Conservation (phyloP, 225 moss, liverwort and hornwort species). For the Marchantia polymorpha region DNA sequence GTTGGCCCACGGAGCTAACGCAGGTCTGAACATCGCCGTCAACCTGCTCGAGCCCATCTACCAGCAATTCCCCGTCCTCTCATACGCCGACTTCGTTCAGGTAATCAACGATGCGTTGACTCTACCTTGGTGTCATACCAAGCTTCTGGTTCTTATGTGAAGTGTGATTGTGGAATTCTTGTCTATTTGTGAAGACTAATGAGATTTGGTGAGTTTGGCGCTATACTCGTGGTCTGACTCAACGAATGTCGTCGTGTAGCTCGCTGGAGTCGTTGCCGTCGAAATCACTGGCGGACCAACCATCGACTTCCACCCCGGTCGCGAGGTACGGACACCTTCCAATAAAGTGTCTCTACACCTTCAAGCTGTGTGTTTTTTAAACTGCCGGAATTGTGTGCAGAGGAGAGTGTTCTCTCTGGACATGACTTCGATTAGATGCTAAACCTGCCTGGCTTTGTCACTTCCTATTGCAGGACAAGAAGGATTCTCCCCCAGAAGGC, state of each 20-base stretch:
- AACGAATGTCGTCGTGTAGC: conserved; percentile 36
- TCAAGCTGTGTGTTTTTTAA: too few species aligned
- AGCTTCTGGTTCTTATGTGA: neutral
- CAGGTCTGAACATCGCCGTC: conserved; percentile 49
- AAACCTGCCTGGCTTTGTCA: neutral
- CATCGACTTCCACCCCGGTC: conserved; percentile 82
- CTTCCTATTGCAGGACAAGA: conserved; percentile 51
- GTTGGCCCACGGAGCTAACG: conserved; percentile 76
- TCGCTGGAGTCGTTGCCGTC: conserved; percentile 76
- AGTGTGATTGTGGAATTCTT: too few species aligned
- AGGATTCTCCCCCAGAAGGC: conserved; percentile 71
- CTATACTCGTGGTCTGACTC: neutral
- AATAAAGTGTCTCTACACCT: neutral
- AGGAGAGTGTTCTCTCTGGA: too few species aligned
- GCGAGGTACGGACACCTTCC: conserved; percentile 41
- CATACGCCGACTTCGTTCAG: conserved; percentile 55
- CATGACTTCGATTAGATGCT: neutral
- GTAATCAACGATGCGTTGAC: conserved; percentile 9
- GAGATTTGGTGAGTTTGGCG: too few species aligned
- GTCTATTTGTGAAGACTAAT: too few species aligned
- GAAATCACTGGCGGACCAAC: conserved; percentile 88
- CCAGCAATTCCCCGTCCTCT: conserved; percentile 35
- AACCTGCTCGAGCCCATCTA: conserved; percentile 40
- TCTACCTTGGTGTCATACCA: neutral
- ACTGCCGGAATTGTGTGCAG: too few species aligned